Base-by-base conservation (phyloP, 768 basidiomycete genomes). In the Calocybe cyanea region DNA sequence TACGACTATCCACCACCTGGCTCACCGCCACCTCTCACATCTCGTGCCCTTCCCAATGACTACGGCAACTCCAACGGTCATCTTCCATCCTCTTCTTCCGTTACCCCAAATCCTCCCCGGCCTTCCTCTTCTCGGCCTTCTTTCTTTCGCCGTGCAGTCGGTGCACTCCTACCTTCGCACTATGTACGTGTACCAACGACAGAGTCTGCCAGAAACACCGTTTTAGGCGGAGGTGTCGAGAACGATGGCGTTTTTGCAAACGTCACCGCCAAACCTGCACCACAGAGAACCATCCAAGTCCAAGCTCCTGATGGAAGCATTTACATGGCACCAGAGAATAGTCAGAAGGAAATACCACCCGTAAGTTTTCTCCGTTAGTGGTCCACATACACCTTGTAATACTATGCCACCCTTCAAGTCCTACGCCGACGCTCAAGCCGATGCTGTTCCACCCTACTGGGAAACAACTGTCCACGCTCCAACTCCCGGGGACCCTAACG, bases 181-280 rank as follows among this genome's bases (percentile, higher is more conserved):
- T 88, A 89, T 56, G 63, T 73, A 25, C 71, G 66, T 2, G 64
- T 80, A 28, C 74, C 80, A 1, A 72, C 73, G 13, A 60, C 66
- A 7, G 66, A 66, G 0, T 62, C 63, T 4, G 49, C 59, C 38
- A 54, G 68, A 4, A 54, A 62, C 48, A 58, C 58, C 14, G 61
- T 67, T 23, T 87, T 68, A n/a, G 89, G 89, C 24, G 83, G 83
- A 6, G 89, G 87, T 0, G 72, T 69, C 14, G 80, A 91, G 23
- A 92, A 94, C 57, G 93, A 96, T 55, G 96, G 96, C 2, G 94
- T 98, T 7, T 99, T 97, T 59, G 83, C 87, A 23, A 99, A 98
- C 59, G 81, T 99, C 30, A 83, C 80, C 54, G 95, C 95, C 1
- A 96, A 96, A 62, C 95, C 96, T 1, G 66, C 69, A 42, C 62